Base-by-base conservation (phyloP, 176 grass and related monocot species). In the Oryza longistaminata region DNA sequence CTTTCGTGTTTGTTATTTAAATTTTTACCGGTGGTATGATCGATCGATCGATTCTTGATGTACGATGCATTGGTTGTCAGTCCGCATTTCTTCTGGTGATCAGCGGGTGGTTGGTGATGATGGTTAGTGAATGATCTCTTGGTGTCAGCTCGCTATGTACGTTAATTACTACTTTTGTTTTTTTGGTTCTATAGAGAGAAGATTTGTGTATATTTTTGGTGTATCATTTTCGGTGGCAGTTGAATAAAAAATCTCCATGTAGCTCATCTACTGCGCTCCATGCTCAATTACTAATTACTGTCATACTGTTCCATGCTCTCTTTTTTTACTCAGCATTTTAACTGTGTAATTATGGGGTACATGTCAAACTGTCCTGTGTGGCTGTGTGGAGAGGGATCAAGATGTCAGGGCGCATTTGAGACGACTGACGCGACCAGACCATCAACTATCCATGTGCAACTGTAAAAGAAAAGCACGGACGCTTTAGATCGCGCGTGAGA, bases 151-250 rank as follows among this genome's bases (percentile, higher is more conserved):
- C 64, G 49, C 82, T 11, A 17, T 90, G 85, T 87, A 87, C 46
- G 68, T 78, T 82, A 70, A 26, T 84, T 61, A 70, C 88, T 82
- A 53, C 87, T 69, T 90, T 90, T 27, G 26, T 27, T 27, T 31
- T 31, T 90, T 90, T 87, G 68, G 69, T 81, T 85, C 55, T 76
- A 85, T 79, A 90, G 50, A 90, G 88, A 83, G 80, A 90, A 68
- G 69, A 75, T 89, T 87, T 87, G 88, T 90, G 80, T 83, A 90
- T 83, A 90, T 74, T 81, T 69, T 61, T 66, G 37, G 49, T 90
- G 62, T 83, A 87, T 52, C 76, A 43, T 79, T 87, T 87, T 33
- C 55, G 22, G 55, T 60, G 64, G 42, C 52, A 33, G 2, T 71
- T 40, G 21, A 68, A 78, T 90, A 74, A 86, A 86, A 52, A 86